Base-by-base conservation (phyloP, 306 rosid genomes). In the Fragaria ananassa region DNA sequence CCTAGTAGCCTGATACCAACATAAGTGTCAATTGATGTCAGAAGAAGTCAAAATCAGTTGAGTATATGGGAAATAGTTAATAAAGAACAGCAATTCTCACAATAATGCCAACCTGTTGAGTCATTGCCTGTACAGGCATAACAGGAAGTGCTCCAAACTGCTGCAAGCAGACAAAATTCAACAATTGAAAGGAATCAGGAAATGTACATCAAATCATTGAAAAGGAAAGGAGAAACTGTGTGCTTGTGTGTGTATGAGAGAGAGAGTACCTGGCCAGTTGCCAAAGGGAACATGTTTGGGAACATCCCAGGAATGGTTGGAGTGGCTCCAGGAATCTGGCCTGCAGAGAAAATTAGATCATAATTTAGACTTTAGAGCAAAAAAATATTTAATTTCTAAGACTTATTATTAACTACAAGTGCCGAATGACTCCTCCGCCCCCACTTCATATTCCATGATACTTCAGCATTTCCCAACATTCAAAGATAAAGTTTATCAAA, bases 91-190 rank as follows among this genome's bases (percentile, higher is more conserved):
- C 12, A 10, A 41, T 19, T n/a, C 69, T 21, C 69, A 51, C 74
- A 66, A 45, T 11, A 39, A 46, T 41, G 66, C 34, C 74, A 77
- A 92, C 99, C 99, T 95, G 99, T 71, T 95, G 99, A 61, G 99
- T 95, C 99, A 95, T 95, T 76, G 99, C 99, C 86, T 95, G 99
- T 71, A 95, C 96, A 25, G 99, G 99, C 99, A 95, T 92, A 74
- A 95, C 96, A 35, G 99, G 97, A 56, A 95, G 90, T 10, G 96
- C 89, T 66, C 89, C 88, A 80, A 95, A 95, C 78, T 78, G 93
- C 96, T 89, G 90, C 85, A 65, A 58, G 25, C 60, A 54, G 64
- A 79, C 46, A 70, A 57, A 62, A 61, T 57, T 70, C 70, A 85
- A 18, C 44, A 50, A 70, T 61, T 57, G 12, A 35, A 3, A 4